A percentile compares a stretch with the other conserved stretches of the same genome.
phyloP scores from a whole-genome alignment of 1,284 basidiomycete genomes.

The Ceratobasidium sp. region DNA sequence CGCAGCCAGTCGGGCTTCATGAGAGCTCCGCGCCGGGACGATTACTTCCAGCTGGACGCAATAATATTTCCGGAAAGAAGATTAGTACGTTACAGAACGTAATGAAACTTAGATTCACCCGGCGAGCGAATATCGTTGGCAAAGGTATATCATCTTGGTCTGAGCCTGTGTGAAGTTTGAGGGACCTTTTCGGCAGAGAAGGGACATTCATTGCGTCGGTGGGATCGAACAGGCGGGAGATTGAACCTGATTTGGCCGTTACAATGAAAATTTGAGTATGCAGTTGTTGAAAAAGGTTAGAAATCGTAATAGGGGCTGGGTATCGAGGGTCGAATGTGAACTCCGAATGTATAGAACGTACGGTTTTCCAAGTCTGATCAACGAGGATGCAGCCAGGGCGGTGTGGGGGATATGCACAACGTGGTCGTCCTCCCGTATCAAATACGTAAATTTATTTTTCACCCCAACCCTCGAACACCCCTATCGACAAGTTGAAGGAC shows the following conservation, averaged over 20 bases:
- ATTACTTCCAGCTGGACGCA: slow-evolving; percentile 23
- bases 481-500: too few species aligned
- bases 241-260: not conserved
- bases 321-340: slow-evolving; percentile 2
- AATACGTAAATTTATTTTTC: too few species aligned
- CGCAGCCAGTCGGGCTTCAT: not conserved
- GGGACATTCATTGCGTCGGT: slow-evolving; percentile 13
- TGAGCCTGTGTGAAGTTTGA: slow-evolving; percentile 23
- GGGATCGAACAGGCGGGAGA: not conserved
- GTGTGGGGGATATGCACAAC: too few species aligned
- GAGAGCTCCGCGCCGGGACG: not conserved
- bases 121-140: slow-evolving; percentile 7
- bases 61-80: not conserved
- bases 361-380: not conserved
- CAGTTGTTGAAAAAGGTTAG: not conserved
- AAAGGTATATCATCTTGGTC: not conserved
- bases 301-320: not conserved
- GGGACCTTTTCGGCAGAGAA: slow-evolving; percentile 10
- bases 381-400: too few species aligned
- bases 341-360: not conserved
- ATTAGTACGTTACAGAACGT: not conserved
- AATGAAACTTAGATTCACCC: not conserved
- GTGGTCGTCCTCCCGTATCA: too few species aligned
- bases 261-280: not conserved
- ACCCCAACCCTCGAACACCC: too few species aligned